Evolutionary conservation across 768 basidiomycete genomes (phyloP), one percentile per base, ranked within the genome.

Genomic region (Fibroporia radiculosa): DNA sequence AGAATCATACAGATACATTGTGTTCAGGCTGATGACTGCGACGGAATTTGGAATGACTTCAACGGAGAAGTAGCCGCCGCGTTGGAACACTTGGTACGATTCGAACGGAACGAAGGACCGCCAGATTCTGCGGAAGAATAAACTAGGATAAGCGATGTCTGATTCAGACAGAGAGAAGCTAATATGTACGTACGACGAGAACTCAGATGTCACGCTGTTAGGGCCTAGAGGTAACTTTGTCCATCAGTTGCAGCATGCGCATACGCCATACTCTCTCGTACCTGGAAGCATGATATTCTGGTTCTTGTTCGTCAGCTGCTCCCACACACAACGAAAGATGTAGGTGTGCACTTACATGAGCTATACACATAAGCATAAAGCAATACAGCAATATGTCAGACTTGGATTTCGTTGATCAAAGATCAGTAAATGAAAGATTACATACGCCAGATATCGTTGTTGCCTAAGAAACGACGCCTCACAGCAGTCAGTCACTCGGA

Each of bases 381-480:
- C 49, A 42, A 53, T 48, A 50, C 47, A 53, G 46, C 44, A 18
- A 27, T 44, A 29, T 16, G 29, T 19, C 26, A 18, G 41, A n/a
- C n/a, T n/a, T n/a, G n/a, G n/a, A n/a, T n/a, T n/a, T n/a, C n/a
- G n/a, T n/a, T 27, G 16, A 24, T 40, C 41, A 42, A 49, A 23
- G 20, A 35, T 11, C n/a, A 40, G 43, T 47, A 25, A 49, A n/a
- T n/a, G n/a, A 24, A 39, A 19, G 37, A 45, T 27, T 37, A 67
- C 82, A 71, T 65, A 86, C 84, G 89, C 78, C 86, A 92, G 39
- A 93, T 74, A 67, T 93, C 91, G 62, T 93, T 93, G 63, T 93
- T 93, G 19, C 90, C 90, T 86, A 49, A 19, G 49, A 43, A 27
- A 48, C 36, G 40, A 24, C 40, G 35, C 35, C 33, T 47, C 12